Percentiles rank a stretch among this genome's conserved stretches.
phyloP scores from a whole-genome alignment of 352 stramenopile species.

The Plasmopara viticola region DNA sequence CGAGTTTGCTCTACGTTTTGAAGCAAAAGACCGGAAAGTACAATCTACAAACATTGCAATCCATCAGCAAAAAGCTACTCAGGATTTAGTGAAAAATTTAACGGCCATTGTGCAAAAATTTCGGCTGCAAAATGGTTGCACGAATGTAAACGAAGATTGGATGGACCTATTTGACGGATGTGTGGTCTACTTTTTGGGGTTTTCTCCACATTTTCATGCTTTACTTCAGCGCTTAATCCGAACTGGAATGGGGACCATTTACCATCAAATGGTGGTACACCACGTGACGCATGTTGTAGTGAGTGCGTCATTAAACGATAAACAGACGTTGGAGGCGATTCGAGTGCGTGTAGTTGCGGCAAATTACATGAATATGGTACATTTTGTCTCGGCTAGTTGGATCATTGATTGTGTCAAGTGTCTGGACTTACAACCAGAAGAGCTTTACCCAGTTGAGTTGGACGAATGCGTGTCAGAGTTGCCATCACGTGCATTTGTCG shows the following conservation, averaged over 20 bases:
- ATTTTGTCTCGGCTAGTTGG: constrained; percentile 61
- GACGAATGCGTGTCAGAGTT: constrained; percentile 21
- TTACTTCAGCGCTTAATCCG: constrained; percentile 48
- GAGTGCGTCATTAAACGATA: constrained; percentile 39
- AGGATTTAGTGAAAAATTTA: constrained; percentile 26
- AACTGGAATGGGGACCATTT: constrained; percentile 65
- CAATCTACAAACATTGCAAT: constrained; percentile 29
- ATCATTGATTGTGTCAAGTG: constrained; percentile 57
- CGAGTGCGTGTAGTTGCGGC: constrained; percentile 25
- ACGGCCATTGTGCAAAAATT: constrained; percentile 29
- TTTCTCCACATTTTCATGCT: constrained; percentile 30
- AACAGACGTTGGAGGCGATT: constrained; percentile 25
- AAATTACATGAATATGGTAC: constrained; percentile 25
- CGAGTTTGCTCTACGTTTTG: constrained; percentile 36
- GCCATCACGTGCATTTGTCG: neutral
- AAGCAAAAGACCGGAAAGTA: constrained; percentile 14
- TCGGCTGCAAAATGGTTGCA: constrained; percentile 3
- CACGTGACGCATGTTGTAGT: constrained; percentile 71
- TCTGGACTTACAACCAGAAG: constrained; percentile 44
- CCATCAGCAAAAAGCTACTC: constrained; percentile 32
- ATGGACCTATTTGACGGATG: constrained; percentile 67
- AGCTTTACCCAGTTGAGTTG: constrained; percentile 59
- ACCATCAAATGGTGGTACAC: constrained; percentile 41
- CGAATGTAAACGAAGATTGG: constrained; percentile 16
- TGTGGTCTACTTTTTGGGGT: constrained; percentile 53